Conservation (phyloP, 306 rosid species). For the Casuarina equisetifolia region DNA sequence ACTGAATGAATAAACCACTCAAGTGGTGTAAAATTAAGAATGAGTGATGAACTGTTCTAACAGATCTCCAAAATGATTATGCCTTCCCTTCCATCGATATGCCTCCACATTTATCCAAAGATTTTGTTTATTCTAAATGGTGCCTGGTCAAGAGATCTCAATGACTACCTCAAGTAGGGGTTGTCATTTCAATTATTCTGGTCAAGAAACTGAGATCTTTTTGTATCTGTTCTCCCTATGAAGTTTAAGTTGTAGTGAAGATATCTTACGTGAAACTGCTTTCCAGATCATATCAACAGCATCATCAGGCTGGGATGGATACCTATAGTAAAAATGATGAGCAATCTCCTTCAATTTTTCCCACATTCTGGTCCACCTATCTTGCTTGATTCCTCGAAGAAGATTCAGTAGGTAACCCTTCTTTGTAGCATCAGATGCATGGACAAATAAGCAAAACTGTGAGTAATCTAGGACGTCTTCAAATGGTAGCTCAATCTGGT, state of each 20-base stretch:
- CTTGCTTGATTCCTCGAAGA: slow-evolving; percentile 56
- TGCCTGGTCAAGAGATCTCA: slow-evolving; percentile 21
- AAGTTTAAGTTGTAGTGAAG: slow-evolving; percentile 35
- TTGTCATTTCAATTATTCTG: slow-evolving; percentile 29
- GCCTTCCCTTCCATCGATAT: slow-evolving; percentile 10
- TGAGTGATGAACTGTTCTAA: neutral
- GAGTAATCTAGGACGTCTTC: slow-evolving; percentile 89
- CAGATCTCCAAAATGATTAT: slow-evolving; percentile 19
- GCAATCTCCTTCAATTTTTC: slow-evolving; percentile 62
- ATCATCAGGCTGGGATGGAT: slow-evolving; percentile 69
- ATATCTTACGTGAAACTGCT: slow-evolving; percentile 61
- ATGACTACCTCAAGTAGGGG: slow-evolving; percentile 21
- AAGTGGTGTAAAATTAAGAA: neutral
- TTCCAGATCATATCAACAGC: slow-evolving; percentile 88
- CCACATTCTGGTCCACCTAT: slow-evolving; percentile 84
- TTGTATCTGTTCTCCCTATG: slow-evolving; percentile 64
- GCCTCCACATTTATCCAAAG: neutral
- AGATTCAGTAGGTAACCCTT: slow-evolving; percentile 68
- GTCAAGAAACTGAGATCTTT: slow-evolving; percentile 46
- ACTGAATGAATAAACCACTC: neutral
- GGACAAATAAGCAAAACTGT: slow-evolving; percentile 64
- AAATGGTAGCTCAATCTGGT: slow-evolving; percentile 82
- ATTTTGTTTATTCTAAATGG: slow-evolving; percentile 4
- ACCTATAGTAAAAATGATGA: slow-evolving; percentile 68
- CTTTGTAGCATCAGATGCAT: slow-evolving; percentile 53